Base-by-base conservation (phyloP, 2,329 filamentous ascomycete genomes). In the Microsporum audouinii region DNA sequence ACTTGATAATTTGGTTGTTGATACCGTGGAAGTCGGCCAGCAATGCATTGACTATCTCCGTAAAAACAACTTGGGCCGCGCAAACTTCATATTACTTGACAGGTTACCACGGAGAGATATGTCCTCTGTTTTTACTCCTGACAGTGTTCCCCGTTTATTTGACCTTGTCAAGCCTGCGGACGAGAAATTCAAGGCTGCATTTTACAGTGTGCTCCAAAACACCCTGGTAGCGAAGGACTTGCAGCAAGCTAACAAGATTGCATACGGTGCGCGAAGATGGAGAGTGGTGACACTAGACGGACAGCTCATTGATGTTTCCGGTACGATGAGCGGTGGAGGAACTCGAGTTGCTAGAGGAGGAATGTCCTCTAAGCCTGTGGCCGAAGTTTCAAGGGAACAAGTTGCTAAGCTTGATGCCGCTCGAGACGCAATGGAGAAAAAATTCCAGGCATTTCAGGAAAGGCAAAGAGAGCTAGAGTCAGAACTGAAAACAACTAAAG, bases 281-380 rank as follows among this genome's bases (percentile, higher is more conserved):
- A 86, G 94, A 65, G 94, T 99, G 2, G 94, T 99, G 45, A 99
- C 94, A 0, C 82, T 99, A 1, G 90, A 91, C 63, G 94, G 94
- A 57, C 91, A 96, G 73, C 82, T 99, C 59, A 97, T 99, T 66
- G 94, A 99, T 77, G 95, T 95, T 72, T 96, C 92, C 0, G 94
- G 94, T 80, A 97, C 94, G 39, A 97, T 99, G 94, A 96, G 89
- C 62, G 94, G 94, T 79, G 94, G 94, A 80, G 94, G 94, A 61
- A 92, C 84, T 53, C 88, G 89, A 14, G 89, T 94, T 61, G 91
- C 92, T 68, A 90, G 87, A 70, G 95, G 95, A 0, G 85, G 91
- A 61, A 99, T 99, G 95, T 97, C 92, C 0, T 95, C 91, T 8
- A 97, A 96, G 75, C 85, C 95, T 53, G 86, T 88, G n/a, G 83